Base-by-base conservation (phyloP, 805 yeast species). In the Candida maris region DNA sequence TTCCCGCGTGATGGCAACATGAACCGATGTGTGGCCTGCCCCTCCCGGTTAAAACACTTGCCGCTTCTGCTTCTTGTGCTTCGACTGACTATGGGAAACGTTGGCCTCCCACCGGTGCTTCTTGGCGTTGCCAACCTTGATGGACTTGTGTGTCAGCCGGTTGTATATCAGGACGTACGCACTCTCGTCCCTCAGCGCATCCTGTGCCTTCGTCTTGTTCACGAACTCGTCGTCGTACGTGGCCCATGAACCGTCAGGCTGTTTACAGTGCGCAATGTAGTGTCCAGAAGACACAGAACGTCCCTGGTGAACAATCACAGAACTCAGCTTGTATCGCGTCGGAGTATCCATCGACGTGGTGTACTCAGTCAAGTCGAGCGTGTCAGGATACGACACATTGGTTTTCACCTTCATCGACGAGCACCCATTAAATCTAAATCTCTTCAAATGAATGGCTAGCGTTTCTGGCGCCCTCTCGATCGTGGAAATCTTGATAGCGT, bases 261-360 rank as follows among this genome's bases (percentile, higher is more conserved):
- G 96, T 44, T 83, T 75, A 56, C 96, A 85, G 56, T 85, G 87
- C 1, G 95, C 85, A 41, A 88, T 76, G 54, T 93, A 93, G 61
- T 93, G 98, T 3, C 98, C 98, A 3, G 93, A 80, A 30, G 88
- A 79, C 10, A 89, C 80, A 2, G 96, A 84, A 45, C 97, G 71
- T 27, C 98, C 98, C 52, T 86, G 96, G 56, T 93, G 98, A 4
- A 88, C 91, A 42, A 91, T 85, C 13, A 91, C 96, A 16, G 89
- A 78, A 13, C 77, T 70, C 46, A 93, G 70, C 56, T 80, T 82
- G 62, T 93, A 93, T 24, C 67, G 64, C 4, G 74, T 72, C 2
- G 81, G 77, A 8, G 64, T 64, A 14, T 51, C 59, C 58, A 56
- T 52, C 30, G 57, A 56, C 5, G 74, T 71, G 20, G 75, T 73